phyloP scores from a whole-genome alignment of 768 basidiomycete genomes.

The Leccinum aurantiacum region DNA sequence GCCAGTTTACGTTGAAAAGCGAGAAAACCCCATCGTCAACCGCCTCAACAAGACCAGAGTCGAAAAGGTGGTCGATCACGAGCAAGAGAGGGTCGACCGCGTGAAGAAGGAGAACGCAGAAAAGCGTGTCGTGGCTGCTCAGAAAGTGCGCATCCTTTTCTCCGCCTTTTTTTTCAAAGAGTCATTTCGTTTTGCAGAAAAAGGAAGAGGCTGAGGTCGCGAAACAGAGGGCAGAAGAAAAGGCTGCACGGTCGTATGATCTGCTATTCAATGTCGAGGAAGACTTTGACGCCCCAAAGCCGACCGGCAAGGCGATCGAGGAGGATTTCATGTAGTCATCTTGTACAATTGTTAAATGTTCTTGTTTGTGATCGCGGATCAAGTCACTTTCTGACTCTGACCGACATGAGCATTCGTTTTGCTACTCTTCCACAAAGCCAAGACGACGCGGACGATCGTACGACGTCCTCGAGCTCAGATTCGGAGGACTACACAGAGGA shows the following conservation, averaged over 20 bases:
- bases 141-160: conserved; percentile 50
- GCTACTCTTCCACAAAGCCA: conserved; percentile 7
- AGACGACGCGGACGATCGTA: conserved; percentile 13
- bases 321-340: conserved; percentile 81
- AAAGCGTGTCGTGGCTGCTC: conserved; percentile 60
- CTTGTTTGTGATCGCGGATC: not conserved
- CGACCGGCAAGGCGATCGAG: conserved; percentile 74
- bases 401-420: conserved; percentile 34
- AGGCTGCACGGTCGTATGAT: conserved; percentile 86
- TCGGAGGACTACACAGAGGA: conserved; percentile 31
- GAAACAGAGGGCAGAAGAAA: conserved; percentile 78
- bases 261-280: conserved; percentile 67
- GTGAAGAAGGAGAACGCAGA: conserved; percentile 71
- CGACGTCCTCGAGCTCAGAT: conserved; percentile 24
- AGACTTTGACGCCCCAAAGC: conserved; percentile 49
- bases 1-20: conserved; percentile 71
- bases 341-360: not conserved
- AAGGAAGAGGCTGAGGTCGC: conserved; percentile 78
- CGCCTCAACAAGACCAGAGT: conserved; percentile 91
- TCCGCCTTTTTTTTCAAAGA: not conserved
- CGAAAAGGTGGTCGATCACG: conserved; percentile 85
- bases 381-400: not conserved
- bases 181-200: conserved; percentile 45
- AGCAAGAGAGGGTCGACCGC: conserved; percentile 81
- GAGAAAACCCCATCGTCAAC: conserved; percentile 90